phyloP scores from a whole-genome alignment of 805 yeast species.

The Ogataea pignaliae region DNA sequence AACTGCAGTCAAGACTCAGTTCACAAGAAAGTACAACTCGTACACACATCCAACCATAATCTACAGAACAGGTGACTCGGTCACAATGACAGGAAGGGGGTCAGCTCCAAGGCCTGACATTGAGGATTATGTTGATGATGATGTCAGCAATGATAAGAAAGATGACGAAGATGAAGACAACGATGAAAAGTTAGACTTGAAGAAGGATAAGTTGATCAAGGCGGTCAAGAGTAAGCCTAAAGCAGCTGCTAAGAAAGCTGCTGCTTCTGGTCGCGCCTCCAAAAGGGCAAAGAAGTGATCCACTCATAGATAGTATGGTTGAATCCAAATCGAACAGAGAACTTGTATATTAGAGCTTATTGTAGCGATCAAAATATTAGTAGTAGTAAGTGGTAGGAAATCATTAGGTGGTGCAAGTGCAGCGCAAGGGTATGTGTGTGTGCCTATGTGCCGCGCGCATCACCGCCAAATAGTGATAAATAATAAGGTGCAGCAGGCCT shows the following conservation, averaged over 20 bases:
- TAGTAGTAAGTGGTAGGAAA: no score
- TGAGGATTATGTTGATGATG: slow-evolving; percentile 69
- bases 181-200: slow-evolving; percentile 43
- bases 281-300: no score
- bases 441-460: no score
- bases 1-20: slow-evolving; percentile 74
- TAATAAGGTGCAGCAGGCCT: no score
- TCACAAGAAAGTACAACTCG: slow-evolving; percentile 80
- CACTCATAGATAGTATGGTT: no score
- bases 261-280: no score
- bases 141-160: slow-evolving; percentile 33
- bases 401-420: no score
- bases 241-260: slow-evolving; percentile 7
- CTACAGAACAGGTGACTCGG: slow-evolving; percentile 64
- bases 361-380: no score
- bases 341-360: no score
- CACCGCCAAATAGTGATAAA: no score
- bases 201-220: slow-evolving; percentile 63
- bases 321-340: no score
- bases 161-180: slow-evolving; percentile 41
- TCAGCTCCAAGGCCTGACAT: slow-evolving; percentile 46
- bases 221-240: slow-evolving; percentile 32
- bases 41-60: slow-evolving; percentile 80
- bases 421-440: no score
- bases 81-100: slow-evolving; percentile 33